These are phyloP conservation scores for Bretschneidera sinensis DNA, from an alignment of 345 rosid species.

Conservation along the genomic window DNA sequence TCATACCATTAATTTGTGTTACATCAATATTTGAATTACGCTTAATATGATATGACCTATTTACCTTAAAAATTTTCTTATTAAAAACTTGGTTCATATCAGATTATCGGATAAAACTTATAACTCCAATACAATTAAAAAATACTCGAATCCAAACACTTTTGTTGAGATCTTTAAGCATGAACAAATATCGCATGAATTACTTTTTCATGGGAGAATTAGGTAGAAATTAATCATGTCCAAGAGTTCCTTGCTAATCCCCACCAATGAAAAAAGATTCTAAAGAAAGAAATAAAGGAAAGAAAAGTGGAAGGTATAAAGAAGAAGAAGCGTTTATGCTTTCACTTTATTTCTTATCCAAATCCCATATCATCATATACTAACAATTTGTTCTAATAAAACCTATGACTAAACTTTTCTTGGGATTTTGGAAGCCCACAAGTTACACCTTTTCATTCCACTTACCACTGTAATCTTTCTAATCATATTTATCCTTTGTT, in stretches of 20 bases:
- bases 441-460: slow-evolving; percentile 17
- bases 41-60: too few relatives aligned
- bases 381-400: slow-evolving; percentile 13
- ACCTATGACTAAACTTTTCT: slow-evolving; percentile 6
- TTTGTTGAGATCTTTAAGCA: too few relatives aligned
- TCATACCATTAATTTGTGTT: too few relatives aligned
- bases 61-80: too few relatives aligned
- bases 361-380: slow-evolving; percentile 16
- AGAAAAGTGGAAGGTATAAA: slow-evolving; percentile 1
- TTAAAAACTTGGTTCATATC: too few relatives aligned
- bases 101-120: too few relatives aligned
- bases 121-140: too few relatives aligned
- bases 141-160: too few relatives aligned
- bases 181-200: too few relatives aligned
- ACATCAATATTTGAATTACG: too few relatives aligned
- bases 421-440: slow-evolving; percentile 19
- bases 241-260: slow-evolving; percentile 13
- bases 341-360: slow-evolving; percentile 17
- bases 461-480: slow-evolving; percentile 5
- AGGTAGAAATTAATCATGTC: slow-evolving; percentile 6
- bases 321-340: slow-evolving; percentile 5
- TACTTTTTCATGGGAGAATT: too few relatives aligned
- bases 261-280: too few relatives aligned
- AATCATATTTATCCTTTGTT: slow-evolving; percentile 10
- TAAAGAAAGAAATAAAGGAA: not conserved